Base-by-base conservation (phyloP, 805 yeast genomes). In the Saccharomycopsis oosterbeekiorum region DNA sequence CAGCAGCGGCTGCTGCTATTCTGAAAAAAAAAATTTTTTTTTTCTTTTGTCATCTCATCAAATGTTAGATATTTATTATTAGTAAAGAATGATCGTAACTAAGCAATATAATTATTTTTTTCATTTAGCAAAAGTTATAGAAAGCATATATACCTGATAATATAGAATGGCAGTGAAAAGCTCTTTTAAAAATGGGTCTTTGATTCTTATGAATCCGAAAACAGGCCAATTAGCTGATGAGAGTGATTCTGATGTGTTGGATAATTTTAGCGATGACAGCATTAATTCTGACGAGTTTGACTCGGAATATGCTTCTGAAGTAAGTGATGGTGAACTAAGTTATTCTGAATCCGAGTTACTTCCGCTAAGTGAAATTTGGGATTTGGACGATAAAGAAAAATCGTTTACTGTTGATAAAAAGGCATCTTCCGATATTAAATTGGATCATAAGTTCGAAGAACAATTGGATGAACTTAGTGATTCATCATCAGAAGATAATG, bases 331-430 rank as follows among this genome's bases (percentile, higher is more conserved):
- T 1, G 65, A 63, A 34, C 12, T 54, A 14, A 63, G 65, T 63
- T 63, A 56, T 53, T 96, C 89, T 67, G 97, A 89, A 69, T 76
- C 73, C 37, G 88, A 89, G 66, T 77, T 91, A 59, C 79, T 87
- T 62, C 82, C 96, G 0, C 76, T 91, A 47, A 86, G 96, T n/a
- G 91, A 85, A 66, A 91, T 89, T 2, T 90, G 96, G 96, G 97
- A 88, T 69, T 72, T 83, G 73, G 94, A 89, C 70, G 89, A 85
- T 39, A 74, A 71, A 36, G 85, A 81, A 62, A 47, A 47, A 47
- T 15, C 4, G 9, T 21, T n/a, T 47, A 65, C 69, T 58, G 70
- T 66, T 29, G 55, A 64, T 47, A 67, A 61, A 6, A 62, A 61
- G 37, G 69, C 62, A 19, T 34, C 55, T 12, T 19, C 26, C 26